These are phyloP conservation scores for Epichloe sp. DNA, from an alignment of 2,329 filamentous ascomycete genomes.

Conservation along the genomic window DNA sequence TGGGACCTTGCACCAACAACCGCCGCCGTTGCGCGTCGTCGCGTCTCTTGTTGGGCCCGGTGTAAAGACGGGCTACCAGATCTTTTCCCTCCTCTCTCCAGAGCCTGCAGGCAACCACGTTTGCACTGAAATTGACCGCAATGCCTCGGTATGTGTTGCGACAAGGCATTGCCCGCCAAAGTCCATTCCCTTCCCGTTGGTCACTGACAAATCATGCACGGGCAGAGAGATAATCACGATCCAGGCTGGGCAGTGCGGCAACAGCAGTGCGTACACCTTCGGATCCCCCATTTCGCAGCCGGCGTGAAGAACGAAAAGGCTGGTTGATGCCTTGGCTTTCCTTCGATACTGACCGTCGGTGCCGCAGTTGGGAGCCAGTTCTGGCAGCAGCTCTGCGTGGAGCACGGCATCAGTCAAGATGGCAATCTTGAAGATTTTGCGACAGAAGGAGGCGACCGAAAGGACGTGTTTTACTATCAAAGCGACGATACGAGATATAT, in stretches of 20 bases:
- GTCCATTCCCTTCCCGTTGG: slow-evolving; percentile 1
- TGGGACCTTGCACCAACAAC: background rate
- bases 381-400: slow-evolving; percentile 96
- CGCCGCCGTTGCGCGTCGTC: slow-evolving; percentile 1
- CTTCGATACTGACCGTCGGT: background rate
- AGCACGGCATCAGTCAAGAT: slow-evolving; percentile 95
- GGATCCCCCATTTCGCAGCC: too few species aligned
- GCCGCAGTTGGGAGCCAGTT: slow-evolving; percentile 81
- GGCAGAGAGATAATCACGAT: slow-evolving; percentile 95
- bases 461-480: slow-evolving; percentile 99
- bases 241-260: slow-evolving; percentile 97
- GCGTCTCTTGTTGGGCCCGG: slow-evolving; percentile 2
- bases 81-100: background rate
- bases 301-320: background rate
- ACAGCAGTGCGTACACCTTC: slow-evolving; percentile 64
- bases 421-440: slow-evolving; percentile 97
- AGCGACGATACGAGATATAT: slow-evolving; percentile 99
- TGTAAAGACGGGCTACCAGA: background rate
- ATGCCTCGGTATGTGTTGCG: slow-evolving; percentile 15
- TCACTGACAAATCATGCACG: background rate
- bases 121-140: slow-evolving; percentile 4
- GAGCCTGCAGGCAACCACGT: background rate
- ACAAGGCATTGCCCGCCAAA: background rate
- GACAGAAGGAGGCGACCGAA: slow-evolving; percentile 92
- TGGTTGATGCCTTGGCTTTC: background rate